Evolutionary conservation across 192 early-diverging fungal genomes (phyloP), one percentile per base, ranked within the genome.

Genomic region (Dissophora globulifera): DNA sequence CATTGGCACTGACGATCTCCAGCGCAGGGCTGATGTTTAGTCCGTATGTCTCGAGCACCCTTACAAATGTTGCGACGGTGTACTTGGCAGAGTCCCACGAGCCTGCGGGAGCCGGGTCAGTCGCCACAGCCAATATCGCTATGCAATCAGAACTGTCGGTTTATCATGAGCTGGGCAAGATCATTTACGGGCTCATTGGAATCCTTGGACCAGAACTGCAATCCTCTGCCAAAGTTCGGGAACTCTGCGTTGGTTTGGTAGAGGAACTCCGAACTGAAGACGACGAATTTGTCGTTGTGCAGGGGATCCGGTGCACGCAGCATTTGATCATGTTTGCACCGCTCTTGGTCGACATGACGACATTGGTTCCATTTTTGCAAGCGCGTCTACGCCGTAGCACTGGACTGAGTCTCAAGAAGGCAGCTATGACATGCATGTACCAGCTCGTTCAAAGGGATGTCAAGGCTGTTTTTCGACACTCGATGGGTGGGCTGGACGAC

Each of bases 191-290:
- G 5, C 67, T 98, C 35, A 82, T 98, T 55, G 92, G 93, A 17
- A 95, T 94, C 0, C 68, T 97, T 30, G 98, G 98, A 0, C 98
- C 98, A 0, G 96, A 98, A 69, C 79, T 99, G 40, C 89, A 92
- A 49, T 78, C 83, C 4, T 92, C 90, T 23, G 68, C 83, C 0
- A 88, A 85, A 47, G 80, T 93, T 1, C 85, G 95, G n/a, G 90
- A 94, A 27, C 79, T 95, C 1, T 95, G 94, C 52, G 83, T 93
- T 16, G 87, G 85, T 23, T 71, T 98, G 25, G 83, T 95, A 58
- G 87, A 92, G 43, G 90, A 94, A 61, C 74, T 99, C 49, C 89
- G 88, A 23, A 83, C 90, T 61, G 92, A 95, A 25, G 81, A 85
- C 1, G 90, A 93, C 60, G 85, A 88, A 40, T 85, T 85, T 56